Evolutionary conservation across 1,284 basidiomycete genomes (phyloP).

Genomic region (Leccinum solheimii): DNA sequence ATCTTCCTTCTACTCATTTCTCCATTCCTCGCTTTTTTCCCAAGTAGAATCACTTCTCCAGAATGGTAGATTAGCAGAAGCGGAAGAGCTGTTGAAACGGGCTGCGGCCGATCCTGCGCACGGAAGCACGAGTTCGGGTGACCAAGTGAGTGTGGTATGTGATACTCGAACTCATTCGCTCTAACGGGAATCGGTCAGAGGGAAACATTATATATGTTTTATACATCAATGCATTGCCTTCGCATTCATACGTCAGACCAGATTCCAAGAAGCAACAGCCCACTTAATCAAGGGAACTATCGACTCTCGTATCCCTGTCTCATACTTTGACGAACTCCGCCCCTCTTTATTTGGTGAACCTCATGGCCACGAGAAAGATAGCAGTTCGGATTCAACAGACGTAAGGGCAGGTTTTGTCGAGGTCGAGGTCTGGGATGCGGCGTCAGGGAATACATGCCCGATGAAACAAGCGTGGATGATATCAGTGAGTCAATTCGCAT

Average conservation of each 20-base stretch:
- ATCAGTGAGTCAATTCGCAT: slow-evolving; percentile 61
- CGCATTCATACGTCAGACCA: slow-evolving; percentile 66
- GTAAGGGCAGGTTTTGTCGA: slow-evolving; percentile 60
- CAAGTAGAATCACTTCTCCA: slow-evolving; percentile 72
- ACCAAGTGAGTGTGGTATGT: slow-evolving; percentile 14
- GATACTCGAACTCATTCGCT: not conserved
- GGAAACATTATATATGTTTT: slow-evolving; percentile 62
- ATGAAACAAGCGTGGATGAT: slow-evolving; percentile 64
- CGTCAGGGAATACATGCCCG: slow-evolving; percentile 63
- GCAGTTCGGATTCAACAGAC: slow-evolving; percentile 35
- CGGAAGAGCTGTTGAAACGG: slow-evolving; percentile 57
- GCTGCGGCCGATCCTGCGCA: slow-evolving; percentile 17
- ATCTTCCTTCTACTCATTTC: slow-evolving; percentile 65
- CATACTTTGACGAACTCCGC: slow-evolving; percentile 72
- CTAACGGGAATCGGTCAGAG: slow-evolving; percentile 38
- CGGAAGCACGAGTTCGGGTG: slow-evolving; percentile 7
- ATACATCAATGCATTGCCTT: slow-evolving; percentile 79
- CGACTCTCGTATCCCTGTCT: slow-evolving; percentile 74
- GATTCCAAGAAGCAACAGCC: slow-evolving; percentile 76
- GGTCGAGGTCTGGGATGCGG: slow-evolving; percentile 60
- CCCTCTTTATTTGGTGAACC: slow-evolving; percentile 51
- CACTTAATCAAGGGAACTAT: slow-evolving; percentile 69
- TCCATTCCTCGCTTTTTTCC: slow-evolving; percentile 70
- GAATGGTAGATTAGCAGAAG: slow-evolving; percentile 64
- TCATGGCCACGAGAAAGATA: slow-evolving; percentile 1